These are phyloP conservation scores for Phytophthora melonis DNA, from an alignment of 352 stramenopile species.

Conservation along the genomic window DNA sequence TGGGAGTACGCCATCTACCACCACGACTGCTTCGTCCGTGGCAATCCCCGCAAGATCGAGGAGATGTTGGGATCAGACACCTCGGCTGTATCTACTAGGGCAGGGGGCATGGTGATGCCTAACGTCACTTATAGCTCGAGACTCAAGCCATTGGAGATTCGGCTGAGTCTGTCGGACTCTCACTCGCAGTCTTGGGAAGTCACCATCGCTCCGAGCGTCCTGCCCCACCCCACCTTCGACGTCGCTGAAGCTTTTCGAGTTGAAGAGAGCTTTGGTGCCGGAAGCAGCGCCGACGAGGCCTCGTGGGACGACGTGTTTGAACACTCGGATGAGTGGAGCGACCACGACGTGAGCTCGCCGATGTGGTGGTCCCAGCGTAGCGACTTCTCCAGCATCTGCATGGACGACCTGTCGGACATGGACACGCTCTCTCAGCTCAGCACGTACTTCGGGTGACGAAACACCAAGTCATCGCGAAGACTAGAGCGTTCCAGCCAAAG, in stretches of 20 bases:
- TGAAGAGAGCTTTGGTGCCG: constrained; percentile 2
- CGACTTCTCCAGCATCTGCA: constrained; percentile 58
- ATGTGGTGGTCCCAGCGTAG: constrained; percentile 48
- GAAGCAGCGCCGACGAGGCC: background rate
- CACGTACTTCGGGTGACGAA: background rate
- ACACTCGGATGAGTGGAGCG: constrained; percentile 20
- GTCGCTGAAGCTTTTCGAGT: constrained; percentile 5
- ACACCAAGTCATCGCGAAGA: background rate
- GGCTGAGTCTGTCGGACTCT: constrained; percentile 45
- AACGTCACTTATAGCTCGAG: constrained; percentile 45
- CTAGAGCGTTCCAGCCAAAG: background rate
- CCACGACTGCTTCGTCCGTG: constrained; percentile 36
- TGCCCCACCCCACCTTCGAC: constrained; percentile 31
- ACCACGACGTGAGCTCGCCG: constrained; percentile 41
- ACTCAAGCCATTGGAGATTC: constrained; percentile 65
- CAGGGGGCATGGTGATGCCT: constrained; percentile 36
- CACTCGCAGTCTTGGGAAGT: constrained; percentile 43
- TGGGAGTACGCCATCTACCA: constrained; percentile 25
- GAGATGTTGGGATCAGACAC: constrained; percentile 10
- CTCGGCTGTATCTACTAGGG: background rate
- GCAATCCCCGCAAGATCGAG: constrained; percentile 25
- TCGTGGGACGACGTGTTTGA: constrained; percentile 21
- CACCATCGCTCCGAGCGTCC: constrained; percentile 46
- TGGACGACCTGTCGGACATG: constrained; percentile 68
- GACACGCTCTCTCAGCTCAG: constrained; percentile 61